These are phyloP conservation scores for Botrytis elliptica DNA, from an alignment of 2,329 filamentous ascomycete species.

Conservation along the genomic window DNA sequence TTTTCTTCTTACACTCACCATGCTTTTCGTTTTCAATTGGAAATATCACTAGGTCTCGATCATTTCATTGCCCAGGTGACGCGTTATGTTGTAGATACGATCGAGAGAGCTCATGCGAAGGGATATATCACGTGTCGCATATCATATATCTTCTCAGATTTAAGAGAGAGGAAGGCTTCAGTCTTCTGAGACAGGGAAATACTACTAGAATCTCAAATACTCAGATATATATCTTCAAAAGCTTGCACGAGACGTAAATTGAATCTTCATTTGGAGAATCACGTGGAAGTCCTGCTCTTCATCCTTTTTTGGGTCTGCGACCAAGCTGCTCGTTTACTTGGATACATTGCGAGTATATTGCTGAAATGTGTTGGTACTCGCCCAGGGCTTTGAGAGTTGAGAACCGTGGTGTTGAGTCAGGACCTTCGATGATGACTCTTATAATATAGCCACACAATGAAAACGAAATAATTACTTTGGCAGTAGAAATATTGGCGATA, in stretches of 20 bases:
- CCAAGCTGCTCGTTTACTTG: neutral
- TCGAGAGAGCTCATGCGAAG: neutral
- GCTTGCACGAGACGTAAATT: neutral
- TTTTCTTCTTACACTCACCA: too few relatives aligned
- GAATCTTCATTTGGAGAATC: neutral
- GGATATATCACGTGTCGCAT: neutral
- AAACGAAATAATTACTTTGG: neutral
- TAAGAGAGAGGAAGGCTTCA: neutral
- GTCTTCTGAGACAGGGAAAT: neutral
- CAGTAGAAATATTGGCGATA: neutral
- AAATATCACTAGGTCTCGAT: neutral
- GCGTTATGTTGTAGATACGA: neutral
- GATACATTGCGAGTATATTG: neutral
- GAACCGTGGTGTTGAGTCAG: neutral
- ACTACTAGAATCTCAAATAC: neutral
- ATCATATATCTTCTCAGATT: neutral
- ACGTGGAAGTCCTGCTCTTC: neutral
- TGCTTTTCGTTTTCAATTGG: neutral
- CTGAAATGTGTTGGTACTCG: neutral
- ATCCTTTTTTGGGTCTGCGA: neutral
- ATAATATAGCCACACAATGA: neutral
- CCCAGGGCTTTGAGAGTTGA: neutral
- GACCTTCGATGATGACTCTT: accelerated
- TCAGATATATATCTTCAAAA: neutral
- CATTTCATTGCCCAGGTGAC: neutral